phyloP scores from a whole-genome alignment of 179 eudicot species.

The Camellia oleifera region DNA sequence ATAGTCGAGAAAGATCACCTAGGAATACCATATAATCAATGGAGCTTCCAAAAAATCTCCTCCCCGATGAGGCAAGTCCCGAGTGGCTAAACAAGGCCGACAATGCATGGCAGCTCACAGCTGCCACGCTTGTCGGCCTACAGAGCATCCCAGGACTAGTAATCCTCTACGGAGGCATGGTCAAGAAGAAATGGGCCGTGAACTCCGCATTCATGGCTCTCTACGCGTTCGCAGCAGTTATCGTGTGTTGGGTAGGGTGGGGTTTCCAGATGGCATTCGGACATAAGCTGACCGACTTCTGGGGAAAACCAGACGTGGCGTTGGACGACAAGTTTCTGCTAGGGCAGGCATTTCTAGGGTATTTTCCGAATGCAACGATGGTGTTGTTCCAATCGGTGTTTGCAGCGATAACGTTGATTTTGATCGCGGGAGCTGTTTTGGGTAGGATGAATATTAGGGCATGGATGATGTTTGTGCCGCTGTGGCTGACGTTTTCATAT shows the following conservation, averaged over 20 bases:
- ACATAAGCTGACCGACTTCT: neutral
- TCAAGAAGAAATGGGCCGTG: slow-evolving; percentile 26
- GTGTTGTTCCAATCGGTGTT: slow-evolving; percentile 23
- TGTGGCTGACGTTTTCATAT: slow-evolving; percentile 25
- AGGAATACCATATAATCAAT: neutral
- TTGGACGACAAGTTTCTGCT: slow-evolving; percentile 16
- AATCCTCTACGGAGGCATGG: slow-evolving; percentile 22
- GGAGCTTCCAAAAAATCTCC: slow-evolving; percentile 15
- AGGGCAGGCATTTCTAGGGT: slow-evolving; percentile 14
- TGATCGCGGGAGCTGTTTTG: slow-evolving; percentile 21
- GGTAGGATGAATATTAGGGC: slow-evolving; percentile 27
- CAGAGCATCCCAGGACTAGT: slow-evolving; percentile 27
- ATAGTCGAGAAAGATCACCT: too few species aligned
- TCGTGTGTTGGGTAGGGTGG: slow-evolving; percentile 25
- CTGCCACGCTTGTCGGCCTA: slow-evolving; percentile 23
- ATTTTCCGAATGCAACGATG: slow-evolving; percentile 22
- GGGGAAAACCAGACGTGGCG: slow-evolving; percentile 1
- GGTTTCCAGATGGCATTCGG: slow-evolving; percentile 25
- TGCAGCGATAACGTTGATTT: slow-evolving; percentile 20
- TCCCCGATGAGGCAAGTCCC: slow-evolving; percentile 23
- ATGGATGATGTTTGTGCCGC: slow-evolving; percentile 26
- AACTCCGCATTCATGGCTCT: slow-evolving; percentile 29
- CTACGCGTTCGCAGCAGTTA: slow-evolving; percentile 24
- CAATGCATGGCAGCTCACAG: slow-evolving; percentile 29
- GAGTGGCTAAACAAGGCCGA: slow-evolving; percentile 28